phyloP scores from a whole-genome alignment of 805 yeast species.

The Helenozyma rhizophorensis region DNA sequence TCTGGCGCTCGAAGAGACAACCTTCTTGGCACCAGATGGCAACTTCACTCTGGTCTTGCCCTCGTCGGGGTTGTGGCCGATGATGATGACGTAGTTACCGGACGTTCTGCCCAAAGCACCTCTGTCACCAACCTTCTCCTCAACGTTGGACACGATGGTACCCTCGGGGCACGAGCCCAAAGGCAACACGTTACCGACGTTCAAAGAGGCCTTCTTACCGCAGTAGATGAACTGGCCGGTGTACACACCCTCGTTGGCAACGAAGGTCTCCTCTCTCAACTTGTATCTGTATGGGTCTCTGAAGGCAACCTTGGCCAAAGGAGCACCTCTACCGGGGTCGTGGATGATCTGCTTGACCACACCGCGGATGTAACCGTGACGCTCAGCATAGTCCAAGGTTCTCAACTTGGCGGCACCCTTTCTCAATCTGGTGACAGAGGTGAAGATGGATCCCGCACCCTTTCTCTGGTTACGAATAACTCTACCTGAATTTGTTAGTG shows the following conservation, averaged over 20 bases:
- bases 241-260: slow-evolving; percentile 99
- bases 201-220: slow-evolving; percentile 97
- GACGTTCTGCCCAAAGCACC: slow-evolving; percentile 99
- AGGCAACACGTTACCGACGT: slow-evolving; percentile 96
- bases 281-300: slow-evolving; percentile 99
- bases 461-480: slow-evolving; percentile 99
- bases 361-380: slow-evolving; percentile 99
- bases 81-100: slow-evolving; percentile 98
- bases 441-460: slow-evolving; percentile 99
- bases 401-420: slow-evolving; percentile 99
- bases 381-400: slow-evolving; percentile 98
- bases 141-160: slow-evolving; percentile 97
- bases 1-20: slow-evolving; percentile 92
- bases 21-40: slow-evolving; percentile 98
- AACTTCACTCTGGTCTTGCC: slow-evolving; percentile 98
- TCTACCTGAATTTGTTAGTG: slow-evolving; percentile 60
- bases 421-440: slow-evolving; percentile 99
- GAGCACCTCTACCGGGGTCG: slow-evolving; percentile 99
- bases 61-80: slow-evolving; percentile 99
- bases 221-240: slow-evolving; percentile 99
- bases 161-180: slow-evolving; percentile 98
- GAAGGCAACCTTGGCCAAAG: slow-evolving; percentile 97
- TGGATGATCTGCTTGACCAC: slow-evolving; percentile 97
- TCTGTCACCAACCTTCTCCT: slow-evolving; percentile 98
- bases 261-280: slow-evolving; percentile 96